Base-by-base conservation (phyloP, 768 basidiomycete genomes). In the Hortiboletus campestris region DNA sequence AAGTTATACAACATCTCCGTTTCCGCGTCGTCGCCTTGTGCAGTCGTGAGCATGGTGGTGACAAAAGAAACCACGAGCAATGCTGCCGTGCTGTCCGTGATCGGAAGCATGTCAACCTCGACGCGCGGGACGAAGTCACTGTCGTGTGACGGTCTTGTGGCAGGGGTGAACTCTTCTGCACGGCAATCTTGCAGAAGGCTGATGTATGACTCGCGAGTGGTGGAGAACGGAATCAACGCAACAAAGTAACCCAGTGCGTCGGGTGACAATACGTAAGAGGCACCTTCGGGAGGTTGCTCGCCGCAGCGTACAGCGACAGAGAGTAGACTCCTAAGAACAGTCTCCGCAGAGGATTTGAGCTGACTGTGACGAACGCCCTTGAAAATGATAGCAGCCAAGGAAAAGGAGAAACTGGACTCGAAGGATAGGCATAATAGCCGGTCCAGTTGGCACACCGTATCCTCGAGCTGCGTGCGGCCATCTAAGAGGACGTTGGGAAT, bases 11-110 rank as follows among this genome's bases (percentile, higher is more conserved):
- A 70, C 39, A 94, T 86, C 67, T 91, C 83, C 2, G 86, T 86
- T 72, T 97, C 94, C 2, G 79, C 76, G 60, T 91, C 89, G 58
- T 92, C 89, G 3, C 87, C 85, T 64, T 91, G 86, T 1, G 89
- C 85, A 8, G 83, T 87, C 42, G 76, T 75, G 14, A 94, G 76
- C 71, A 95, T 89, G 1, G 88, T 84, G 3, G 84, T 83, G 38
- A 86, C 76, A 64, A 95, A 88, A 1, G 91, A 88, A 40, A 85
- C 80, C 6, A 85, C 78, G 11, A 95, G 78, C 10, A 96, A 74
- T 2, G 91, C 91, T 6, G 80, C 81, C 14, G 77, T 81, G 46
- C 75, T 67, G 60, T 94, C 88, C 9, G 63, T 72, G 40, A 89
- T 75, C 5, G 85, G 86, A 19, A 94, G 73, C 54, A 87, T 74